A percentile compares a stretch with the other conserved stretches of the same genome.
phyloP scores from a whole-genome alignment of 2,329 filamentous ascomycete species.

The Capronia coronata region DNA sequence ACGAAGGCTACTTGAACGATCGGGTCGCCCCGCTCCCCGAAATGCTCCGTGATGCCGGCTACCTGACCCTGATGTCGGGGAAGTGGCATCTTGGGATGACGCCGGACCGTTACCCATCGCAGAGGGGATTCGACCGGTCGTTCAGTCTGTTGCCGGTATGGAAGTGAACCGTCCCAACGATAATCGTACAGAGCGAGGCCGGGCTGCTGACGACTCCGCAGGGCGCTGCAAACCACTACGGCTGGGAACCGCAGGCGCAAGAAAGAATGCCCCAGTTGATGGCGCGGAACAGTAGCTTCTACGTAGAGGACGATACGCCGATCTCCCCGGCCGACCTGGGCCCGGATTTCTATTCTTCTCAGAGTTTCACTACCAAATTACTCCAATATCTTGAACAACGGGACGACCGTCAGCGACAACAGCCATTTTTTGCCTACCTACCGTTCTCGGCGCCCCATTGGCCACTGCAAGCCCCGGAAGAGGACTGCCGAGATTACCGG shows the following conservation, averaged over 20 bases:
- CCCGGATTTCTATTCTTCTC: conserved; percentile 15
- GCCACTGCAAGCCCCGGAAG: conserved; percentile 54
- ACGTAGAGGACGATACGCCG: conserved; percentile 11
- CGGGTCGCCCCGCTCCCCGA: conserved; percentile 35
- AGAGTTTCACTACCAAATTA: conserved; percentile 15
- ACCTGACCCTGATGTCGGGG: conserved; percentile 35
- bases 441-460: conserved; percentile 59
- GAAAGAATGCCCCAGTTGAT: conserved; percentile 12
- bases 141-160: conserved; percentile 28
- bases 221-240: conserved; percentile 34
- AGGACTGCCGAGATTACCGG: conserved; percentile 52
- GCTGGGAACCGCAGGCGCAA: conserved; percentile 30
- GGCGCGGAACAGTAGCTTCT: conserved; percentile 8
- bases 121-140: conserved; percentile 31
- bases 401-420: conserved; percentile 16
- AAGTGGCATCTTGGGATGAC: conserved; percentile 37
- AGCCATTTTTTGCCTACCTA: conserved; percentile 24
- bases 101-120: conserved; percentile 28
- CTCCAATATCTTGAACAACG: conserved; percentile 14
- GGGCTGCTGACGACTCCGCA: background rate
- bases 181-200: too few species aligned
- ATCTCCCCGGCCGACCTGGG: conserved; percentile 7
- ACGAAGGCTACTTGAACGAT: conserved; percentile 27
- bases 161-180: background rate
- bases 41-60: conserved; percentile 33